phyloP scores from a whole-genome alignment of 192 early-diverging fungal genomes.

The Backusella luteola region DNA sequence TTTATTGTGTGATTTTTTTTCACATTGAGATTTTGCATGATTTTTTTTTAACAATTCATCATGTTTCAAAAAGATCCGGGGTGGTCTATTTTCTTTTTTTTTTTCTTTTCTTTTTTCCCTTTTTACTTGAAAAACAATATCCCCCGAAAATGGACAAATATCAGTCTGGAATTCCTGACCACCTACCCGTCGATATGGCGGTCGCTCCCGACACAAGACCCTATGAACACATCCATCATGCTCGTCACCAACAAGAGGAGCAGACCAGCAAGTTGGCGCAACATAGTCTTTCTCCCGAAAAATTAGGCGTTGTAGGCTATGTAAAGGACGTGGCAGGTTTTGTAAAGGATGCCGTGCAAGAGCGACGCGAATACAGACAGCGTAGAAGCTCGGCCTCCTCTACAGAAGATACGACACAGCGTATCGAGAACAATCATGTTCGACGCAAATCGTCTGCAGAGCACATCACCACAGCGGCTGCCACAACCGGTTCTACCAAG shows the following conservation, averaged over 20 bases:
- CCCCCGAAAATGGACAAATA: neutral
- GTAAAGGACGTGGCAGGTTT: constrained; percentile 41
- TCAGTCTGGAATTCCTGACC: constrained; percentile 12
- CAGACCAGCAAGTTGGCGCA: constrained; percentile 1
- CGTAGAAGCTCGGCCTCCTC: neutral
- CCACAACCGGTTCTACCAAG: neutral
- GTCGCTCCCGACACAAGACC: constrained; percentile 14
- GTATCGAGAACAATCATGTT: neutral
- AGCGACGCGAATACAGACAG: constrained; percentile 9
- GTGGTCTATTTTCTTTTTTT: neutral
- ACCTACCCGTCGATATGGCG: constrained; percentile 23
- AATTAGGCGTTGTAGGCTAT: constrained; percentile 38
- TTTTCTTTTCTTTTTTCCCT: neutral
- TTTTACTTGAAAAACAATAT: neutral
- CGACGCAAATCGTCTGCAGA: neutral
- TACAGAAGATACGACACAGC: neutral
- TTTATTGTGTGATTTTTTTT: neutral
- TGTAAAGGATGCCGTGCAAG: constrained; percentile 32
- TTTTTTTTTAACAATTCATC: neutral
- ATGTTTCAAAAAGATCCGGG: constrained; percentile 1
- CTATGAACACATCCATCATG: constrained; percentile 15
- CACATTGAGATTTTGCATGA: neutral
- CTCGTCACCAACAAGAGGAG: neutral
- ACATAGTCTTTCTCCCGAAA: constrained; percentile 38
- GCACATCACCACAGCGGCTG: neutral